Percentiles rank a stretch among this genome's conserved stretches.
phyloP scores from a whole-genome alignment of 345 rosid genomes.

The Populus tremula region DNA sequence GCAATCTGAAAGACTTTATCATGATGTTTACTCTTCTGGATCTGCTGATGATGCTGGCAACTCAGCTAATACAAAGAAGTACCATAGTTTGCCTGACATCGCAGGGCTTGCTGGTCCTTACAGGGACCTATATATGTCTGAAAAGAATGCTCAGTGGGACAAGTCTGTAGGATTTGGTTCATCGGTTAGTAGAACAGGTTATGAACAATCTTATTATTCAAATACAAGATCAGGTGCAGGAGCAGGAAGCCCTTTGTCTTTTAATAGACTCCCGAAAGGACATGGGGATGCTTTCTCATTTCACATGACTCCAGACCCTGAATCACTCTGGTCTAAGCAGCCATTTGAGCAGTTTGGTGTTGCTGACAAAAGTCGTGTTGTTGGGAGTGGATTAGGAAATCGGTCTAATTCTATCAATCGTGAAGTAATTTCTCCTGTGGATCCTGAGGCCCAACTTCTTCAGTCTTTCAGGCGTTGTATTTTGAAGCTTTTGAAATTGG shows the following conservation, averaged over 20 bases:
- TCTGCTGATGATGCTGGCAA: slow-evolving; percentile 37
- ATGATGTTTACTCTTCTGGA: slow-evolving; percentile 44
- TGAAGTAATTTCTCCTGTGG: slow-evolving; percentile 45
- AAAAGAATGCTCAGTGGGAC: slow-evolving; percentile 56
- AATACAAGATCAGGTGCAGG: slow-evolving; percentile 51
- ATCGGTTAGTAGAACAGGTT: slow-evolving; percentile 46
- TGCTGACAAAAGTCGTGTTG: slow-evolving; percentile 50
- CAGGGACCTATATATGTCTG: slow-evolving; percentile 45
- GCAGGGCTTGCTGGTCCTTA: slow-evolving; percentile 64
- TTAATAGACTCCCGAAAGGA: slow-evolving; percentile 46
- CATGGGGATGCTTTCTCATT: slow-evolving; percentile 45
- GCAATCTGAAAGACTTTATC: slow-evolving; percentile 52
- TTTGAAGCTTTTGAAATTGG: slow-evolving; percentile 70
- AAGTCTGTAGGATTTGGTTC: slow-evolving; percentile 50
- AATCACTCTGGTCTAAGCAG: slow-evolving; percentile 93
- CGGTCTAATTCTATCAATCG: slow-evolving; percentile 38
- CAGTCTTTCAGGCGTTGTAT: slow-evolving; percentile 73
- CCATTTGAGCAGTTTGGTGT: slow-evolving; percentile 97
- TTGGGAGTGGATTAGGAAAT: slow-evolving; percentile 51
- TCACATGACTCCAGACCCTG: slow-evolving; percentile 38
- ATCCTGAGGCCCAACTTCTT: slow-evolving; percentile 78
- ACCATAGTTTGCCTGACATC: slow-evolving; percentile 85
- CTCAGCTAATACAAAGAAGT: slow-evolving; percentile 64
- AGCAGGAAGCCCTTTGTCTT: slow-evolving; percentile 42
- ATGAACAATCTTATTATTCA: slow-evolving; percentile 47